Evolutionary conservation across 257 asterid species (phyloP).

Genomic region (Primulina huaijiensis): DNA sequence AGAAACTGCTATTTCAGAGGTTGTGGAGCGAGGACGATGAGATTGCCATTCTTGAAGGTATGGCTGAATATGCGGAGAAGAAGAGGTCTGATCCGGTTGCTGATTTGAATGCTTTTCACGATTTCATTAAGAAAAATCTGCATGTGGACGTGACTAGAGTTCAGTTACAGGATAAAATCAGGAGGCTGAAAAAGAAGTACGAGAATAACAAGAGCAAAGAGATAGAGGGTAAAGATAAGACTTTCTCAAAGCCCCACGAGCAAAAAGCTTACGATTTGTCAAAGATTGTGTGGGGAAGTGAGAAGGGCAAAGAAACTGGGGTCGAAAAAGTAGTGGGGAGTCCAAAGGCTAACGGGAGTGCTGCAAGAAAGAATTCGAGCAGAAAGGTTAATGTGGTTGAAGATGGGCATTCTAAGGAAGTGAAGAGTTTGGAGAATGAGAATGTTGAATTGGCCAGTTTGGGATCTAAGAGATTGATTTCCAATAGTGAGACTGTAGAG

Average conservation of each 20-base stretch:
- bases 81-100: constrained; percentile 40
- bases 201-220: constrained; percentile 38
- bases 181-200: constrained; percentile 51
- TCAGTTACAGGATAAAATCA: constrained; percentile 60
- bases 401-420: constrained; percentile 25
- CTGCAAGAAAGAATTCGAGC: constrained; percentile 27
- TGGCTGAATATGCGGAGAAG: constrained; percentile 39
- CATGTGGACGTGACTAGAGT: constrained; percentile 35
- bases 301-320: constrained; percentile 20
- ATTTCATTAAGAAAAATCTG: constrained; percentile 45
- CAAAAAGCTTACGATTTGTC: constrained; percentile 45
- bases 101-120: constrained; percentile 45
- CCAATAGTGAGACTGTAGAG: constrained; percentile 22
- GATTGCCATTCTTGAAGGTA: constrained; percentile 47
- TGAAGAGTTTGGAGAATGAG: constrained; percentile 18
- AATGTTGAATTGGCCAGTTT: constrained; percentile 8
- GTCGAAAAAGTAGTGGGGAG: constrained; percentile 27
- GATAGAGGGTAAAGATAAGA: constrained; percentile 40
- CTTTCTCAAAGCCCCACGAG: constrained; percentile 46
- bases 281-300: constrained; percentile 47
- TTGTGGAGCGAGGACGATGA: constrained; percentile 70
- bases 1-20: constrained; percentile 47
- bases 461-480: constrained; percentile 2
- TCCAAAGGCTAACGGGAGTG: constrained; percentile 31
- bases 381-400: constrained; percentile 22